Conservation (phyloP, 306 rosid genomes). For the Rosa lucieae region DNA sequence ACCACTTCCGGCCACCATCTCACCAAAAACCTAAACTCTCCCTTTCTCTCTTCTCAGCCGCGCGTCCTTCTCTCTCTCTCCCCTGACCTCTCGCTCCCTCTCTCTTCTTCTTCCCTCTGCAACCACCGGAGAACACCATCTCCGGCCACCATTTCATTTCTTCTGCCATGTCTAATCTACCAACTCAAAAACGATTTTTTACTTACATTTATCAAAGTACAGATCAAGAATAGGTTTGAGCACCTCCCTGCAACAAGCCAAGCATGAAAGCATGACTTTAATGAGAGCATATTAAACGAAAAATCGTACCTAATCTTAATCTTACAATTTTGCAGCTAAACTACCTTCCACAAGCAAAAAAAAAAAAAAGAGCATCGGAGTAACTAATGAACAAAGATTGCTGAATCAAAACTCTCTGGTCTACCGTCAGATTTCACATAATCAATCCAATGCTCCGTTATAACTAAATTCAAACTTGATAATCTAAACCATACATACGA, state of each 20-base stretch:
- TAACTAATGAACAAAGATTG: not conserved
- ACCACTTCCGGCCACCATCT: no score
- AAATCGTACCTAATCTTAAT: not conserved
- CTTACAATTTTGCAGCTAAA: not conserved
- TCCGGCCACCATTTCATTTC: no score
- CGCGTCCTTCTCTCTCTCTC: no score
- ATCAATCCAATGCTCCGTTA: not conserved
- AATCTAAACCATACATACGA: slow-evolving; percentile 43
- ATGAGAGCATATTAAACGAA: not conserved
- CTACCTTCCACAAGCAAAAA: not conserved
- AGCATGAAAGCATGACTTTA: not conserved
- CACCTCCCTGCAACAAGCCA: slow-evolving; percentile 66
- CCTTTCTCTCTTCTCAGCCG: no score
- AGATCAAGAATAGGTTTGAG: slow-evolving; percentile 46
- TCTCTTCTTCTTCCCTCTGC: no score
- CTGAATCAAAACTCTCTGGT: not conserved
- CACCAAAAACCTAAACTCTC: no score
- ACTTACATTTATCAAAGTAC: no score
- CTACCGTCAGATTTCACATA: not conserved
- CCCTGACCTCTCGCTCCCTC: no score
- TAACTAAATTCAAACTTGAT: not conserved
- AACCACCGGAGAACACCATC: no score
- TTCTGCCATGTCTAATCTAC: no score
- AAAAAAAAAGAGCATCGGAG: not conserved
- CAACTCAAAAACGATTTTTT: no score